Percentiles rank a stretch among this genome's conserved stretches.
These are phyloP conservation scores for Prototheca wickerhamii DNA, from an alignment of 163 green algal genomes.

Conservation along the genomic window DNA sequence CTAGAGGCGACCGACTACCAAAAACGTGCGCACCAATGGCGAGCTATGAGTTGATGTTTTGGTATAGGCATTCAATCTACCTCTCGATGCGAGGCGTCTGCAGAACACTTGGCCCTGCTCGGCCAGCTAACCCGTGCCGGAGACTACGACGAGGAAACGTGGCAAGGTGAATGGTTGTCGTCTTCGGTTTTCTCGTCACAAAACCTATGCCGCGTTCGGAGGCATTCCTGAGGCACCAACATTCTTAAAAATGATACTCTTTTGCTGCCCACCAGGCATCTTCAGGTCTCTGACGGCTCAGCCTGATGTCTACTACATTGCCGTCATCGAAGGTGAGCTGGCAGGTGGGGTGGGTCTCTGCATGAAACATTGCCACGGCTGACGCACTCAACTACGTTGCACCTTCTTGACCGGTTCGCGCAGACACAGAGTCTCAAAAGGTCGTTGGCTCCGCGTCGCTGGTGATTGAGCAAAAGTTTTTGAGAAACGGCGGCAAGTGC, in stretches of 20 bases:
- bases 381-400: neutral
- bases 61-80: too few relatives aligned
- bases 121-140: constrained; percentile 63
- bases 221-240: too few relatives aligned
- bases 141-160: constrained; percentile 34
- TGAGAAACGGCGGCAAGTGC: constrained; percentile 65
- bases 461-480: constrained; percentile 80
- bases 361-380: neutral
- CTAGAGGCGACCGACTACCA: constrained; percentile 16
- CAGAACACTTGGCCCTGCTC: constrained; percentile 62
- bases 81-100: too few relatives aligned
- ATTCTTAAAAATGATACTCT: too few relatives aligned
- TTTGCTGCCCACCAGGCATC: too few relatives aligned
- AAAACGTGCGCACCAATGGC: constrained; percentile 9
- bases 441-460: constrained; percentile 72
- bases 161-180: constrained; percentile 34
- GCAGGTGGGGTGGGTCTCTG: neutral
- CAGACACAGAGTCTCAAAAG: constrained; percentile 38
- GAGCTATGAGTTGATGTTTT: neutral
- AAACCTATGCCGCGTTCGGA: too few relatives aligned
- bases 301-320: constrained; percentile 38
- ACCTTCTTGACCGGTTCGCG: neutral
- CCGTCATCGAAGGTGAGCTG: constrained; percentile 54
- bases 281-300: constrained; percentile 37
- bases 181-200: too few relatives aligned